These are phyloP conservation scores for Salix brachista DNA, from an alignment of 345 rosid genomes.

Conservation along the genomic window DNA sequence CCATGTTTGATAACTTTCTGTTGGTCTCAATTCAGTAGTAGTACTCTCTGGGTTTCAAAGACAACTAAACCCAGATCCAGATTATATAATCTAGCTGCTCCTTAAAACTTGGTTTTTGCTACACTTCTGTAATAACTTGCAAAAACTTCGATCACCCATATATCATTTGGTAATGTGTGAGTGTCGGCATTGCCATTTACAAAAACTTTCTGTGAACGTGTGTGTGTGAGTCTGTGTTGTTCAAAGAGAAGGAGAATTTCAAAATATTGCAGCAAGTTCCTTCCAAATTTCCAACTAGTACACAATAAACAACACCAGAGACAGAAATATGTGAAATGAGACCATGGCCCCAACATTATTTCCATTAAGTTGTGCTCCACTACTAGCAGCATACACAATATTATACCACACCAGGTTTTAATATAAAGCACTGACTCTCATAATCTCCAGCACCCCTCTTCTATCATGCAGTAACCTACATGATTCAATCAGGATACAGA, in stretches of 20 bases:
- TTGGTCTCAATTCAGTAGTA: background rate
- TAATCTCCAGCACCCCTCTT: background rate
- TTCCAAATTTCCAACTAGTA: conserved; percentile 6
- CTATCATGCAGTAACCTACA: background rate
- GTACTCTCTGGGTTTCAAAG: background rate
- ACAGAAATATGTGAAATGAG: conserved; percentile 21
- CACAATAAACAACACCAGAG: conserved; percentile 19
- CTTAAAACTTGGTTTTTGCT: too few species aligned
- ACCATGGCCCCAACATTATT: conserved; percentile 25
- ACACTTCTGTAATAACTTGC: too few species aligned
- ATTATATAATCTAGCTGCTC: too few species aligned
- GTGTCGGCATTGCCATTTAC: too few species aligned
- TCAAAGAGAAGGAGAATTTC: background rate
- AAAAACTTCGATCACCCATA: too few species aligned
- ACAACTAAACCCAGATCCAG: background rate
- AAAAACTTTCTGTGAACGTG: too few species aligned
- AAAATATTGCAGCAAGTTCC: conserved; percentile 12
- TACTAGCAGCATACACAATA: background rate
- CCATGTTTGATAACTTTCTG: too few species aligned
- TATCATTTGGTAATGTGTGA: too few species aligned
- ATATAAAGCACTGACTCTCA: conserved; percentile 1
- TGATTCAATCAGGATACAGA: conserved; percentile 7
- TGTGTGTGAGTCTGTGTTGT: background rate
- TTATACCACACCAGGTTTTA: conserved; percentile 11
- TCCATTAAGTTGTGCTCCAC: conserved; percentile 15